Conservation (phyloP, 169 alveolate genomes). For the Plasmodium fragile region DNA sequence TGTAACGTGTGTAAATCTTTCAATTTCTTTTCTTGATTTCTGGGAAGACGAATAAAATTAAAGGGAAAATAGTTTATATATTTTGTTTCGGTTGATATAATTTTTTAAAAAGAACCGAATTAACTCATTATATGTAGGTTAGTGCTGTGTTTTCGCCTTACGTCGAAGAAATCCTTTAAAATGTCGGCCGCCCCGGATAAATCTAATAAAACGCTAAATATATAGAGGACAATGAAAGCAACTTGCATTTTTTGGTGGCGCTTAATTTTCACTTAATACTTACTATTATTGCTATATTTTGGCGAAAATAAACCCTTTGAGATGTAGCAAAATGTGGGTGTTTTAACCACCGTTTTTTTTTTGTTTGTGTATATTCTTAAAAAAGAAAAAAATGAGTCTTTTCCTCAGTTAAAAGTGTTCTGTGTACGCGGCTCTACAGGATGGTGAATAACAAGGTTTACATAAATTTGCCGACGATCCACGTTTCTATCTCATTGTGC, state of each 20-base stretch:
- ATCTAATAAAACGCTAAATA: not conserved
- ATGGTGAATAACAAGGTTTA: not conserved
- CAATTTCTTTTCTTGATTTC: not conserved
- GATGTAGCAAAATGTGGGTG: not conserved
- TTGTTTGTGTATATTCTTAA: not conserved
- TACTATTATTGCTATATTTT: not conserved
- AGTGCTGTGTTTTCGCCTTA: not conserved
- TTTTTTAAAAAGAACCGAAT: not conserved
- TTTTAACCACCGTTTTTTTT: not conserved
- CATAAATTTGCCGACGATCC: not conserved
- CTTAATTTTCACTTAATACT: not conserved
- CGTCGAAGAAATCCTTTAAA: not conserved
- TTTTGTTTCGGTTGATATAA: not conserved
- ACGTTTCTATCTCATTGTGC: not conserved
- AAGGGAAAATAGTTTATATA: not conserved
- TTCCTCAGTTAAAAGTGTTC: not conserved
- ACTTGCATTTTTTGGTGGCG: not conserved
- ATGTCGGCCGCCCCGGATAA: not conserved
- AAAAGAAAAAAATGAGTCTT: not conserved
- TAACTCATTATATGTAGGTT: not conserved
- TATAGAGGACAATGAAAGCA: not conserved
- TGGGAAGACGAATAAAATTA: slow-evolving; percentile 1
- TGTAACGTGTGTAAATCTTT: not conserved
- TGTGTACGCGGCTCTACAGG: not conserved
- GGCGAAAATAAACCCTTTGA: not conserved